These are phyloP conservation scores for Aegilops tauschii DNA, from an alignment of 176 grass and related monocot genomes.

Conservation along the genomic window DNA sequence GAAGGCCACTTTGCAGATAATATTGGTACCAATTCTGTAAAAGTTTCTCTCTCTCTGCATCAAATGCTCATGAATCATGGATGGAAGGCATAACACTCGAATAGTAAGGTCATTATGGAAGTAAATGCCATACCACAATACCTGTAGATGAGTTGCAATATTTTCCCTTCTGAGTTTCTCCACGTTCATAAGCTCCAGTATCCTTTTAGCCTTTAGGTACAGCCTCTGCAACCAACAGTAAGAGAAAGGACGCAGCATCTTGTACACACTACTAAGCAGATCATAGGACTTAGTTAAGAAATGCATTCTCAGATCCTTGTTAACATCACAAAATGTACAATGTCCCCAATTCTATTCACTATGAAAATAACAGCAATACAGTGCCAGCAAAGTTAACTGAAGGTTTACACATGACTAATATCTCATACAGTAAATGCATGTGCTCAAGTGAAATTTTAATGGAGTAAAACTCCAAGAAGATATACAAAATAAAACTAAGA, in stretches of 20 bases:
- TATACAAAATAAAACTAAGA: too few relatives aligned
- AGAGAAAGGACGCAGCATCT: constrained; percentile 25
- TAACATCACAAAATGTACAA: too few relatives aligned
- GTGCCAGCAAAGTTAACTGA: too few relatives aligned
- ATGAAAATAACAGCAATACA: background rate
- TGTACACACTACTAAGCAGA: too few relatives aligned
- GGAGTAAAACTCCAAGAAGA: too few relatives aligned
- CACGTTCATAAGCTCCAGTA: constrained; percentile 78
- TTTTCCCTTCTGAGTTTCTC: constrained; percentile 85
- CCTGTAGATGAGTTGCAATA: constrained; percentile 94
- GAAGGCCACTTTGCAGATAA: too few relatives aligned
- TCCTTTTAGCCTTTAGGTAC: constrained; percentile 67
- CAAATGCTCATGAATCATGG: background rate
- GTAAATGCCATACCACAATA: constrained; percentile 31
- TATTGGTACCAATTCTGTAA: too few relatives aligned
- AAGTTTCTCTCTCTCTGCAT: background rate
- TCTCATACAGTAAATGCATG: too few relatives aligned
- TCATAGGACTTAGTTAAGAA: too few relatives aligned
- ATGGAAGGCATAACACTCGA: background rate
- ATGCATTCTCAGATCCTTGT: too few relatives aligned
- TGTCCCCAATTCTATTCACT: background rate
- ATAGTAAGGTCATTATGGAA: background rate
- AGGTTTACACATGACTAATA: too few relatives aligned
- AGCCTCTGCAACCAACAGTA: constrained; percentile 58
- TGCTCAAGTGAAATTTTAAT: too few relatives aligned